Base-by-base conservation (phyloP, 2,329 filamentous ascomycete species). In the Herpotrichia juniperi region DNA sequence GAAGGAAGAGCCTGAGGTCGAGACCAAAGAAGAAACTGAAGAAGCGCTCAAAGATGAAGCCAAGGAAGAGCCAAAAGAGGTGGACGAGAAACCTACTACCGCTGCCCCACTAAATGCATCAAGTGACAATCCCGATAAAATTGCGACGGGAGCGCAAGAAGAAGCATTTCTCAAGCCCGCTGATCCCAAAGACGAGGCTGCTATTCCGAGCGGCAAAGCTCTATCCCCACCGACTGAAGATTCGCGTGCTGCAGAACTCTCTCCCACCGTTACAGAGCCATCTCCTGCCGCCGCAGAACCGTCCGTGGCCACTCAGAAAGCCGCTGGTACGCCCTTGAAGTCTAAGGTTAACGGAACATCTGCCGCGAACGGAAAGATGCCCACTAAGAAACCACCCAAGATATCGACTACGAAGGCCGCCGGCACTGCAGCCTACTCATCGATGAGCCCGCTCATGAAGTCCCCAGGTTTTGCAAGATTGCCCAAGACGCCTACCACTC, bases 61-160 rank as follows among this genome's bases (percentile, higher is more conserved):
- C 24, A 9, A 49, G 26, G 42, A 51, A 7, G 46, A 51, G 31
- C 43, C 32, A 19, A 32, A 54, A 21, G 45, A 19, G 19, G 35
- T 28, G 28, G 44, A 21, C 6, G 25, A 47, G n/a, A 16, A 25
- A 21, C 17, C n/a, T 14, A 28, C 37, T 42, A 10, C 30, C 21
- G 19, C 45, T 19, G 22, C 31, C 9, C n/a, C 49, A 10, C 40
- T 43, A 28, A 58, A 62, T 26, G 47, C 45, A 1, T 62, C 69
- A 19, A 66, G 64, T n/a, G 71, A 68, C 11, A 77, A 77, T 40
- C 76, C 75, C 21, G 78, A 80, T 62, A 79, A 80, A 64, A 63
- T 62, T 49, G 68, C 68, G 9, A 75, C 76, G 17, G 74, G 66
- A 28, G 77, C 63, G 2, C 72, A 78, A 61, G 78, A 79, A 45